phyloP scores from a whole-genome alignment of 805 yeast genomes.

The Geotrichum ghanense region DNA sequence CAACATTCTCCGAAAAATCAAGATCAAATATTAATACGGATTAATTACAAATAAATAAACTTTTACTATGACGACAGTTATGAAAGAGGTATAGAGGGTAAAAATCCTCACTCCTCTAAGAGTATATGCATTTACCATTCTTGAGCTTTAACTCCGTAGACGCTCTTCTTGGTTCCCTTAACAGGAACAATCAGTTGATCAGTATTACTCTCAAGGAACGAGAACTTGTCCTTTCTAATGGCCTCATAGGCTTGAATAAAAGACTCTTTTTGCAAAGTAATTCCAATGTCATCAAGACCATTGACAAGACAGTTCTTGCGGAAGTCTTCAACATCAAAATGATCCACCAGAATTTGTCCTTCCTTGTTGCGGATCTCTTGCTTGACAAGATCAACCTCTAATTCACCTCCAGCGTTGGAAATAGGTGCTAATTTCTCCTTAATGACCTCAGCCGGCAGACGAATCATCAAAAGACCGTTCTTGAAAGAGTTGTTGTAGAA shows the following conservation, averaged over 20 bases:
- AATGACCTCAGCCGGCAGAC: constrained; percentile 74
- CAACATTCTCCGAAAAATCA: no score
- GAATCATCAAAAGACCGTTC: constrained; percentile 88
- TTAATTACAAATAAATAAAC: no score
- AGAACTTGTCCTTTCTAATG: constrained; percentile 64
- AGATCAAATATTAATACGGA: no score
- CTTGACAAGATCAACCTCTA: constrained; percentile 76
- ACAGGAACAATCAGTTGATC: constrained; percentile 44
- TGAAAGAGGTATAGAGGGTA: no score
- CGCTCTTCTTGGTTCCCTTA: constrained; percentile 10
- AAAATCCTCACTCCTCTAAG: no score
- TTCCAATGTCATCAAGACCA: constrained; percentile 94
- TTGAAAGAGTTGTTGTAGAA: constrained; percentile 96
- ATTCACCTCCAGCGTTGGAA: constrained; percentile 58
- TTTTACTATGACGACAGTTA: no score
- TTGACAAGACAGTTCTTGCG: constrained; percentile 91
- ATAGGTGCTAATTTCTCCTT: constrained; percentile 62
- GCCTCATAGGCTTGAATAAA: constrained; percentile 65
- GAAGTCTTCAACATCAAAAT: constrained; percentile 81
- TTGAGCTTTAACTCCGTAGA: constrained; percentile 9
- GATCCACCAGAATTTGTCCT: constrained; percentile 65
- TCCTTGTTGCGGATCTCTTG: constrained; percentile 63
- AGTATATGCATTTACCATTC: constrained; percentile 11
- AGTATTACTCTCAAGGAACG: constrained; percentile 89
- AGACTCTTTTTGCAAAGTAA: constrained; percentile 83